A percentile compares a stretch with the other conserved stretches of the same genome.
phyloP scores from a whole-genome alignment of 257 asterid genomes.

The Solanum chiquidenum region DNA sequence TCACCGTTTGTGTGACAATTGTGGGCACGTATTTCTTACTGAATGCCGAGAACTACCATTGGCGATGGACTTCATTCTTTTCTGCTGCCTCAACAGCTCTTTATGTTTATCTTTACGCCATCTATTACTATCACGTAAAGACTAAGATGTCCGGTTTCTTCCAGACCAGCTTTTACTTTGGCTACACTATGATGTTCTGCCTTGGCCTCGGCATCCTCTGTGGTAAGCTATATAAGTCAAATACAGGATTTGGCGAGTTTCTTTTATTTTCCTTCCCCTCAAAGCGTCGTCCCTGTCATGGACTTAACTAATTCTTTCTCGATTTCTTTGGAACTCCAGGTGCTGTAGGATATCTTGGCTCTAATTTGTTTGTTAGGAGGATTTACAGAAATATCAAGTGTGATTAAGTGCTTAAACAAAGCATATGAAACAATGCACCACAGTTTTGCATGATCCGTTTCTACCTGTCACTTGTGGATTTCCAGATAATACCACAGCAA shows the following conservation, averaged over 20 bases:
- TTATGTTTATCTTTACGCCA: slow-evolving; percentile 59
- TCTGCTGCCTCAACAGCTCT: slow-evolving; percentile 81
- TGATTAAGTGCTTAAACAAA: slow-evolving; percentile 10
- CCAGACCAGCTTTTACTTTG: slow-evolving; percentile 86
- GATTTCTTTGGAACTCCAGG: slow-evolving; percentile 14
- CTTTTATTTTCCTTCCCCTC: not conserved
- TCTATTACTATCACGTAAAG: slow-evolving; percentile 62
- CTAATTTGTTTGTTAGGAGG: slow-evolving; percentile 35
- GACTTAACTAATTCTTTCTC: not conserved
- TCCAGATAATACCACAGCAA: not conserved
- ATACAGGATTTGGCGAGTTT: not conserved
- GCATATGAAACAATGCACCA: not conserved
- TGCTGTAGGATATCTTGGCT: slow-evolving; percentile 41
- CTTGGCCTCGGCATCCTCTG: slow-evolving; percentile 72
- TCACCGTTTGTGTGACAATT: slow-evolving; percentile 75
- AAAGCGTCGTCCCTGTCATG: not conserved
- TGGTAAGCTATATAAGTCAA: slow-evolving; percentile 28
- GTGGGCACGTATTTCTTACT: slow-evolving; percentile 88
- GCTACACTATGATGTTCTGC: slow-evolving; percentile 80
- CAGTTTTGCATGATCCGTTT: not conserved
- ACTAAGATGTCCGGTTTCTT: slow-evolving; percentile 84
- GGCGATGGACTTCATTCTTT: slow-evolving; percentile 86
- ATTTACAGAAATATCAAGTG: slow-evolving; percentile 45
- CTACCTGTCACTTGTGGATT: not conserved
- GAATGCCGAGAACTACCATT: slow-evolving; percentile 79